Percentiles rank a stretch among this genome's conserved stretches.
These are phyloP conservation scores for Prunus mume DNA, from an alignment of 306 rosid species.

Conservation along the genomic window DNA sequence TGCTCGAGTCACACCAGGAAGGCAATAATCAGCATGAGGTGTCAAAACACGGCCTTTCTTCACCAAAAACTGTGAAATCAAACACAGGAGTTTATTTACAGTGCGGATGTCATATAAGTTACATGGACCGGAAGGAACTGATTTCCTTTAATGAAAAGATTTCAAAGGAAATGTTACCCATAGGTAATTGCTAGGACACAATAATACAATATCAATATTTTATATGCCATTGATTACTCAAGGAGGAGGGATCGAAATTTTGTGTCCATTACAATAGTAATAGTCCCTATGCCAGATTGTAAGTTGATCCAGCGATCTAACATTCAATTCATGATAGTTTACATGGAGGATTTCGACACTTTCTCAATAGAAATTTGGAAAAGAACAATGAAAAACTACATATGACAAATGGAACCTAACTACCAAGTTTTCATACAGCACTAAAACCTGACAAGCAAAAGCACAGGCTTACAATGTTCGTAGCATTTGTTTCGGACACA, in stretches of 20 bases:
- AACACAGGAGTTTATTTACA: background rate
- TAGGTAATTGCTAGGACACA: too few relatives aligned
- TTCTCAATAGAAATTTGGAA: background rate
- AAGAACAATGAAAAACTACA: background rate
- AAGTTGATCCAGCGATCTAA: background rate
- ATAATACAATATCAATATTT: background rate
- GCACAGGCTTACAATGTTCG: conserved; percentile 64
- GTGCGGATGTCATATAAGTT: background rate
- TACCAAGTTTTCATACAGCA: background rate
- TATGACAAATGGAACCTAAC: background rate
- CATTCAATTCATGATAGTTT: background rate
- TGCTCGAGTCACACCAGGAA: conserved; percentile 84
- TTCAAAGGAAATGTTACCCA: too few relatives aligned
- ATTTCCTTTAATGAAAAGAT: background rate
- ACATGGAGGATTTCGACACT: background rate
- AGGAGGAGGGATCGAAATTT: background rate
- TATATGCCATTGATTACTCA: background rate
- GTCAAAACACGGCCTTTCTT: conserved; percentile 70
- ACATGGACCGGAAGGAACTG: background rate
- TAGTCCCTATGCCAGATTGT: background rate
- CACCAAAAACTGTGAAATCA: conserved; percentile 61
- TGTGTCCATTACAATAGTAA: background rate
- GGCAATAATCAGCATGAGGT: conserved; percentile 88
- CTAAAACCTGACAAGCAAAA: conserved; percentile 14
- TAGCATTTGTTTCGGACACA: conserved; percentile 86